Evolutionary conservation across 1,139 yeast species (phyloP), one percentile per base, ranked within the genome.

Genomic region (Yamadazyma mexicana): DNA sequence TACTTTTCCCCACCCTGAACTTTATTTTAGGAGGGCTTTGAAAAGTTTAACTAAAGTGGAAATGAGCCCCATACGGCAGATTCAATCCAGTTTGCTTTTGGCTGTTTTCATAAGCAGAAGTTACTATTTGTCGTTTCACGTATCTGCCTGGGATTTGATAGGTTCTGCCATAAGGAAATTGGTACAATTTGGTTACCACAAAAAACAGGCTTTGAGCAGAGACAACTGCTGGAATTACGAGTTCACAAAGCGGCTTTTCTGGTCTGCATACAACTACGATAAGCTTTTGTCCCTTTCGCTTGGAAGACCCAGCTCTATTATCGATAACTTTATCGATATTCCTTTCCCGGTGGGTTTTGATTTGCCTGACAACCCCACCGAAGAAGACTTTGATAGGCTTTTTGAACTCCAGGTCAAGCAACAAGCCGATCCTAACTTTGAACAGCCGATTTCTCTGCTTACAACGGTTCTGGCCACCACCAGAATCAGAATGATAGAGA

Each of bases 121-220:
- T 29, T 49, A 49, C 22, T 49, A 49, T 30, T 20, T 44, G 8
- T 47, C 51, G 16, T 49, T 49, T 33, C 46, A 49, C 20, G 41
- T 49, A 5, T 45, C 50, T 1, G 46, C 51, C 1, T 49, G 52
- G 52, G 52, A 49, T 31, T 29, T 49, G 11, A 40, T 46, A 1
- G 52, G 52, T 8, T 30, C 45, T 18, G 50, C 52, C 2, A 46
- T 47, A 26, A 39, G 52, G 27, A 49, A 46, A 24, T 35, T 49
- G 5, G 35, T 49, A n/a, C 52, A 49, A 28, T 40, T 41, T 37
- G 52, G 52, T 1, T 46, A 38, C 28, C 47, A 46, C 18, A 16
- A 42, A 18, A 44, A 44, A 28, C 48, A 43, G 27, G 17, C 39
- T 1, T 10, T 47, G 4, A 41, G 43, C 2, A 17, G 34, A 6